Evolutionary conservation across 768 basidiomycete species (phyloP).

Genomic region (Crucibulum laeve): DNA sequence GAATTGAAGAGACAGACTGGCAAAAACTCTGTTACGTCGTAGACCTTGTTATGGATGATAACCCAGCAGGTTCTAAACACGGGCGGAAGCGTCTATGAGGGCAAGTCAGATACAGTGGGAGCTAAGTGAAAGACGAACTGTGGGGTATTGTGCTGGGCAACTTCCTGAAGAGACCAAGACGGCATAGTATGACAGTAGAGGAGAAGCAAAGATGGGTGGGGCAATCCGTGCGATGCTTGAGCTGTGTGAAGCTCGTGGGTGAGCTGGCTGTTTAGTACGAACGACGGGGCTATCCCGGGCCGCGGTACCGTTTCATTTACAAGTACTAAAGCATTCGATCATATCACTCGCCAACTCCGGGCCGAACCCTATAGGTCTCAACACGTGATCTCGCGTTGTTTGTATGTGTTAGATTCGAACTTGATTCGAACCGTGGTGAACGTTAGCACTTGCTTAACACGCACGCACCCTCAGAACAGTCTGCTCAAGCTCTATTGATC

Average conservation of each 20-base stretch:
- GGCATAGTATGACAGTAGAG: no score
- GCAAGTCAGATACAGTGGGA: slow-evolving; percentile 6
- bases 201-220: neutral
- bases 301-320: no score
- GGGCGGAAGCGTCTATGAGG: no score
- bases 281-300: no score
- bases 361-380: neutral
- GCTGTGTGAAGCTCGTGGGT: neutral
- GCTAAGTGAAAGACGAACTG: slow-evolving; percentile 29
- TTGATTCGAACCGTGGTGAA: slow-evolving; percentile 29
- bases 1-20: slow-evolving; percentile 32
- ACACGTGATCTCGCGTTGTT: slow-evolving; percentile 49
- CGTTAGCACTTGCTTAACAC: slow-evolving; percentile 10
- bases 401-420: slow-evolving; percentile 40
- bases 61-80: slow-evolving; percentile 76
- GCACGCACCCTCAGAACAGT: no score
- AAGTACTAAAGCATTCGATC: neutral
- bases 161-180: slow-evolving; percentile 48
- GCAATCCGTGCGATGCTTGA: neutral
- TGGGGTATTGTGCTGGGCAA: slow-evolving; percentile 53
- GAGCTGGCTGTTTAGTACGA: neutral
- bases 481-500: no score
- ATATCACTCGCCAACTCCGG: neutral
- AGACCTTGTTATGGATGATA: slow-evolving; percentile 75
- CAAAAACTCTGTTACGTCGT: slow-evolving; percentile 81